phyloP scores from a whole-genome alignment of 2,329 filamentous ascomycete species.

The Coniochaeta hoffmannii region DNA sequence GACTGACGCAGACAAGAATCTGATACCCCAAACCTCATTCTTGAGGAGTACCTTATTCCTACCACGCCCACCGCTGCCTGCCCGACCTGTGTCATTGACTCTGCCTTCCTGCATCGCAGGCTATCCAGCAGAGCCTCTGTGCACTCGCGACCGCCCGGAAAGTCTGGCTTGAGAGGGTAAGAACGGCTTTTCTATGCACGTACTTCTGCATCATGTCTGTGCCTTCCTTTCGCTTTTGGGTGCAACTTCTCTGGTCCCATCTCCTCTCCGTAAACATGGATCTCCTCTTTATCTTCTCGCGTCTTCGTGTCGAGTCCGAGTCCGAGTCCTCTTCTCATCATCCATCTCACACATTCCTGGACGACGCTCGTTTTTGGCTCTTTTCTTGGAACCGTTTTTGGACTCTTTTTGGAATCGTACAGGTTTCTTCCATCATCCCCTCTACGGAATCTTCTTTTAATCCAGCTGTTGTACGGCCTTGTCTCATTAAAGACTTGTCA shows the following conservation, averaged over 20 bases:
- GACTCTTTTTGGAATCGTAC: not conserved
- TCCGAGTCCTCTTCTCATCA: too few species aligned
- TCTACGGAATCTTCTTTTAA: not conserved
- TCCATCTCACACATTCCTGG: not conserved
- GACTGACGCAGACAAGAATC: not conserved
- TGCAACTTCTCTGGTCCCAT: too few species aligned
- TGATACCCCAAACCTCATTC: constrained; percentile 1
- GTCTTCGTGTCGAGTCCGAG: not conserved
- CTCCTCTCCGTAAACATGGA: too few species aligned
- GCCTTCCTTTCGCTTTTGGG: too few species aligned
- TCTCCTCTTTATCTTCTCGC: not conserved
- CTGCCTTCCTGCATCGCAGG: too few species aligned
- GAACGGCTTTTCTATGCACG: too few species aligned
- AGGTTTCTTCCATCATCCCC: not conserved
- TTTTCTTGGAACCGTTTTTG: not conserved
- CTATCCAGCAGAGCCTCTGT: too few species aligned
- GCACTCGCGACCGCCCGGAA: too few species aligned
- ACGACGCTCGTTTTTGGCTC: not conserved
- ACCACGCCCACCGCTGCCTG: not conserved
- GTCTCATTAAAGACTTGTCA: not conserved
- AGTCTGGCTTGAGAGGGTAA: too few species aligned
- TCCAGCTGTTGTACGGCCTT: not conserved
- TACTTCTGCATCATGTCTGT: too few species aligned
- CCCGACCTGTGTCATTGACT: too few species aligned
- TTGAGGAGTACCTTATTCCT: not conserved